Evolutionary conservation across 352 stramenopile genomes (phyloP), one percentile per base, ranked within the genome.

Genomic region (Blastocystis sp.): DNA sequence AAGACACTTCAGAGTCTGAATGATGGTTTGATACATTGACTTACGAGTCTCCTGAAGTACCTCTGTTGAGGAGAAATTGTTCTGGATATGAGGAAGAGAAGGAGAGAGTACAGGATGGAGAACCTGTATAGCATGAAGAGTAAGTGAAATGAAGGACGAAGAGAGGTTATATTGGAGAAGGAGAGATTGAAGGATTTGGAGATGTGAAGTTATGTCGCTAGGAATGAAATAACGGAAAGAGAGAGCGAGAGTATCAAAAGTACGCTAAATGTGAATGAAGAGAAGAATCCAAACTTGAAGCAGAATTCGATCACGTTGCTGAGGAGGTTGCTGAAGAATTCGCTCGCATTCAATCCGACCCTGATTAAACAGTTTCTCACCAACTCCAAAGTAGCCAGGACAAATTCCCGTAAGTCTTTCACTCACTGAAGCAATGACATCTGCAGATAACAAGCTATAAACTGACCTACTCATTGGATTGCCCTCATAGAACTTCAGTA

Each of bases 301-400:
- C 4, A 43, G 43, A n/a, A 65, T 29, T 42, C 12, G 71, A 29
- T 83, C 71, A 35, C 46, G 19, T 3, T 66, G 46, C 32, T 37
- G 51, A 6, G 35, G 21, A 11, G 51, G 12, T 37, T 65, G 51
- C 46, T 65, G 51, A 35, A 49, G 19, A 27, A 83, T 32, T 32
- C 71, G 43, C 32, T 57, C 19, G 9, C 46, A 16, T 1, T n/a
- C 29, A 11, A 83, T 29, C 11, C 16, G 42, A 16, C 71, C 71
- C 71, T 83, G 71, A 42, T 83, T 83, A 32, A 83, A 83, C 1
- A 83, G 49, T 43, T 83, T 83, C 12, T 83, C 71, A 1, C 71
- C 71, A 11, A 83, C 16, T 7, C 42, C 56, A 49, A 83, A 83
- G 51, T 83, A 83, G 0, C 71, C 71, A 9, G 42, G 42, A 43